Evolutionary conservation across 2,329 filamentous ascomycete species (phyloP), one percentile per base, ranked within the genome.

Genomic region (Xylariaceae sp.): DNA sequence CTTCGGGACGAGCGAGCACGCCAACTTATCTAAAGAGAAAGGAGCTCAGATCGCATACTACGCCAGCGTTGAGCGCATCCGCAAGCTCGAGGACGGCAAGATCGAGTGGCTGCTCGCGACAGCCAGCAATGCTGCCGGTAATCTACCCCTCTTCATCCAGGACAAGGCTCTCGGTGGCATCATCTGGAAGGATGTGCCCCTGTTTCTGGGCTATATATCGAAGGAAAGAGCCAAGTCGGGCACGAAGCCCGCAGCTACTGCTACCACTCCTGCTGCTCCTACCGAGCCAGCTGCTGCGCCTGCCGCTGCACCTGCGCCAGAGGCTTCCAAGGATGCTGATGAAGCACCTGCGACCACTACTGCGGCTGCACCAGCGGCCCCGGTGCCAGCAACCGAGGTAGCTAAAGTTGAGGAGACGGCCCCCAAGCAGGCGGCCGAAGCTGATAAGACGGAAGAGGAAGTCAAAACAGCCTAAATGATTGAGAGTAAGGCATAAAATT

Each of bases 81-180:
- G 74, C 45, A 67, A 73, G 56, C 49, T 75, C 4, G 56, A 65
- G 5, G 43, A 47, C 12, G 52, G 68, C 1, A 62, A 67, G 16
- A 72, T 87, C 37, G 82, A 85, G 64, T 93, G 87, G 87, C 70
- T 84, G 47, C 91, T 92, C 85, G 85, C 80, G 7, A 91, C 86
- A 8, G 77, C 82, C 10, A 85, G 82, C 48, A 79, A 91, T 62
- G 86, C 86, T 0, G 74, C 74, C 43, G 87, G 87, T 0, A 64
- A 75, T 22, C 58, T 91, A 45, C 87, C 87, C 0, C 70, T 75
- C 61, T 82, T 74, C 70, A 61, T 85, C 54, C 86, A 90, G 70
- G 82, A 79, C 50, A 57, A 78, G 61, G 79, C 76, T 3, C 71
- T 87, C 39, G 78, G 82, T 2, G 74, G 73, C 1, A 74, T 78